Conservation (phyloP, 108 stramenopile genomes). For the Aurantiochytrium sp. region DNA sequence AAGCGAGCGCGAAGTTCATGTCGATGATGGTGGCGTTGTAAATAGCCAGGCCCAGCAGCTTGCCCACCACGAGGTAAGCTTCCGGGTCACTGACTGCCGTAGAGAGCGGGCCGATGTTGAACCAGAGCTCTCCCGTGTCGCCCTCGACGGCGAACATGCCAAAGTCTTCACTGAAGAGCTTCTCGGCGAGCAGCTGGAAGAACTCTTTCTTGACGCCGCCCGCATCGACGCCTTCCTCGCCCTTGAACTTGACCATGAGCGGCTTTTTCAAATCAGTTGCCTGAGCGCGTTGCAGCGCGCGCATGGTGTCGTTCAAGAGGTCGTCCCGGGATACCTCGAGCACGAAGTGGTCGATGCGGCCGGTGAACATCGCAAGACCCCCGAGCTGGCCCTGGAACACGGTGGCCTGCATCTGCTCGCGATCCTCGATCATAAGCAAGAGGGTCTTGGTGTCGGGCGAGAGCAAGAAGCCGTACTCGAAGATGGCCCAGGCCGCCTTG, state of each 20-base stretch:
- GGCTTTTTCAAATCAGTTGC: slow-evolving; percentile 57
- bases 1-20: slow-evolving; percentile 34
- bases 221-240: slow-evolving; percentile 88
- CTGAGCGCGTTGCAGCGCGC: background rate
- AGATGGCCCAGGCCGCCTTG: background rate
- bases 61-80: slow-evolving; percentile 47
- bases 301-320: slow-evolving; percentile 42
- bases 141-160: slow-evolving; percentile 42
- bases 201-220: slow-evolving; percentile 90
- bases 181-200: slow-evolving; percentile 31
- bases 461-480: slow-evolving; percentile 27
- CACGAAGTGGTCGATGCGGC: slow-evolving; percentile 38
- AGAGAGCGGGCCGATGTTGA: slow-evolving; percentile 42
- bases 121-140: slow-evolving; percentile 44
- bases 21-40: slow-evolving; percentile 55
- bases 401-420: background rate
- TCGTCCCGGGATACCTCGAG: slow-evolving; percentile 39
- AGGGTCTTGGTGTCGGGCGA: background rate
- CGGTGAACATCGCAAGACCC: background rate
- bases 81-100: background rate
- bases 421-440: slow-evolving; percentile 17
- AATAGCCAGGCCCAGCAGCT: slow-evolving; percentile 50
- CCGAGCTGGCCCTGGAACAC: background rate
- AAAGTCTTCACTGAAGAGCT: slow-evolving; percentile 40
- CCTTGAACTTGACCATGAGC: slow-evolving; percentile 72